phyloP scores from a whole-genome alignment of 495 filamentous ascomycete species.

The Tuber indicum region DNA sequence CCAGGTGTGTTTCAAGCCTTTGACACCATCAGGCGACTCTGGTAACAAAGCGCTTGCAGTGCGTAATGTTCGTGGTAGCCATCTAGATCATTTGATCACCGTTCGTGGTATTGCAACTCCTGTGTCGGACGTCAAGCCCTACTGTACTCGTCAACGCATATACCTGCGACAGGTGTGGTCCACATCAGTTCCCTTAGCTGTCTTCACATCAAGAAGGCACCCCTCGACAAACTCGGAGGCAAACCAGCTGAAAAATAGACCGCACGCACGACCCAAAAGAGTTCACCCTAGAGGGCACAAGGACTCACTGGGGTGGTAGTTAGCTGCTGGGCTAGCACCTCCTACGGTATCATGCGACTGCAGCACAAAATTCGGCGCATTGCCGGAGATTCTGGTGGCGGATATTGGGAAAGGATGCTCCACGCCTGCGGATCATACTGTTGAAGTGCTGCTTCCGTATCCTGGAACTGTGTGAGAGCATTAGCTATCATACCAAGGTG shows the following conservation, averaged over 20 bases:
- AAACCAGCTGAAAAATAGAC: conserved; percentile 47
- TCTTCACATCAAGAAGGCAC: neutral
- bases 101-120: conserved; percentile 90
- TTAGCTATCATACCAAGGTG: neutral
- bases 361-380: conserved; percentile 34
- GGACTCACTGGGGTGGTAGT: conserved; percentile 39
- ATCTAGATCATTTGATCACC: conserved; percentile 88
- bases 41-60: conserved; percentile 80
- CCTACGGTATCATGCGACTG: conserved; percentile 35
- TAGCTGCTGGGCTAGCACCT: conserved; percentile 44
- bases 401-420: neutral
- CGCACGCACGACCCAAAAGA: conserved; percentile 52
- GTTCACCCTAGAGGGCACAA: conserved; percentile 40
- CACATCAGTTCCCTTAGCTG: neutral
- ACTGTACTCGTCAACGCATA: conserved; percentile 96
- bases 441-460: neutral
- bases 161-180: conserved; percentile 87
- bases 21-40: conserved; percentile 61
- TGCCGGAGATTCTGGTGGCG: neutral
- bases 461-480: neutral
- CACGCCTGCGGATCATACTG: neutral
- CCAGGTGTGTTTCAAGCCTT: conserved; percentile 89
- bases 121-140: conserved; percentile 96
- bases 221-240: conserved; percentile 34
- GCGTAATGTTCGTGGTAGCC: conserved; percentile 82